A percentile compares a stretch with the other conserved stretches of the same genome.
phyloP scores from a whole-genome alignment of 495 filamentous ascomycete genomes.

The Terfezia boudieri region DNA sequence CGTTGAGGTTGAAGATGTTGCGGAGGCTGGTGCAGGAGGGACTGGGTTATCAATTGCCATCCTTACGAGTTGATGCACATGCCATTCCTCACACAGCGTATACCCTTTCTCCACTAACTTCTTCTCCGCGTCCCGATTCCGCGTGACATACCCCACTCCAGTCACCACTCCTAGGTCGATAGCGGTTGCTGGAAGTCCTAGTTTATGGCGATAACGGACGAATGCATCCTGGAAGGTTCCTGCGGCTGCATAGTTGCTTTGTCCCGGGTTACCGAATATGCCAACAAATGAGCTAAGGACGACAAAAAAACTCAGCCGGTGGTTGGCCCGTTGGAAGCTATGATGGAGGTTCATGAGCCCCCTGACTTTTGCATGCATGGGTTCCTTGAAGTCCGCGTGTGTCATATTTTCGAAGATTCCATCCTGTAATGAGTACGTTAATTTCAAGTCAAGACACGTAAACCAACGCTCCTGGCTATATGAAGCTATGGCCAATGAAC shows the following conservation, averaged over 20 bases:
- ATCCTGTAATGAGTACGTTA: constrained; percentile 20
- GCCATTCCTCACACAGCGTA: not conserved
- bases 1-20: not conserved
- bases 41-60: not conserved
- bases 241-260: constrained; percentile 43
- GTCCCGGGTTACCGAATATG: constrained; percentile 34
- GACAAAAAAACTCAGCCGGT: constrained; percentile 41
- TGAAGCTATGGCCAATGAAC: too few relatives aligned
- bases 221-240: constrained; percentile 38
- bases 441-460: too few relatives aligned
- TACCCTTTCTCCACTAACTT: not conserved
- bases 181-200: constrained; percentile 27
- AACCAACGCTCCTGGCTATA: too few relatives aligned
- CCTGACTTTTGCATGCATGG: constrained; percentile 32
- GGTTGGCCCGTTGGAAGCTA: constrained; percentile 17
- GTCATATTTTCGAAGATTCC: constrained; percentile 34
- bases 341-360: constrained; percentile 37
- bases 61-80: not conserved
- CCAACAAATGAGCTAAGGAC: constrained; percentile 39
- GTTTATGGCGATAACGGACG: constrained; percentile 25
- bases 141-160: constrained; percentile 31
- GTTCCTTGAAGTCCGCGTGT: constrained; percentile 25
- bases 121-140: constrained; percentile 11
- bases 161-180: constrained; percentile 35
- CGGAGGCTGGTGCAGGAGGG: too few relatives aligned